Percentiles rank a stretch among this genome's conserved stretches.
phyloP scores from a whole-genome alignment of 148 eudicot genomes.

The Rhododendron mucronatum region DNA sequence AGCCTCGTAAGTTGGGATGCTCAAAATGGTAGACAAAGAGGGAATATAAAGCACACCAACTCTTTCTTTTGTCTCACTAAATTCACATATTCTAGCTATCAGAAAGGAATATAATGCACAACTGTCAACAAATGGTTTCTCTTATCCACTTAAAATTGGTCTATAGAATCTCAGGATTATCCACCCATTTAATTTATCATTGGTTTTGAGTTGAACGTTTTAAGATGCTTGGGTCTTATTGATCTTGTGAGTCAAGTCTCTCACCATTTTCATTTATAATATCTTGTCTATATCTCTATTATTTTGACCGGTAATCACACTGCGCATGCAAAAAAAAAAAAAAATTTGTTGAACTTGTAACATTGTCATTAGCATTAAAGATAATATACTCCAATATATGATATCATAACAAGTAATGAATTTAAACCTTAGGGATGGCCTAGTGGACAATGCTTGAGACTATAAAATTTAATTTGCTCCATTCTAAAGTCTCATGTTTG shows the following conservation, averaged over 20 bases:
- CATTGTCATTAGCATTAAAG: too few species aligned
- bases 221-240: neutral
- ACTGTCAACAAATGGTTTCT: neutral
- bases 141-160: neutral
- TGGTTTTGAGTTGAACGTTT: neutral
- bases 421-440: too few species aligned
- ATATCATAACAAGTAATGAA: too few species aligned
- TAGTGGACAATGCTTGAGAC: too few species aligned
- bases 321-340: too few species aligned
- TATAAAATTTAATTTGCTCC: too few species aligned
- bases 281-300: too few species aligned
- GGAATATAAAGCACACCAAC: constrained; percentile 7
- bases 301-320: too few species aligned
- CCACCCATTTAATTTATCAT: neutral
- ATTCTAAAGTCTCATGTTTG: too few species aligned
- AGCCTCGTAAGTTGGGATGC: neutral
- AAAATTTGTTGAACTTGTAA: neutral
- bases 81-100: neutral
- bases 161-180: neutral
- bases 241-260: neutral
- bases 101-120: neutral
- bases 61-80: neutral
- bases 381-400: neutral
- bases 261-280: neutral
- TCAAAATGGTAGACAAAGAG: neutral